Base-by-base conservation (phyloP, 139 green algal genomes). In the Micromonas commoda region DNA sequence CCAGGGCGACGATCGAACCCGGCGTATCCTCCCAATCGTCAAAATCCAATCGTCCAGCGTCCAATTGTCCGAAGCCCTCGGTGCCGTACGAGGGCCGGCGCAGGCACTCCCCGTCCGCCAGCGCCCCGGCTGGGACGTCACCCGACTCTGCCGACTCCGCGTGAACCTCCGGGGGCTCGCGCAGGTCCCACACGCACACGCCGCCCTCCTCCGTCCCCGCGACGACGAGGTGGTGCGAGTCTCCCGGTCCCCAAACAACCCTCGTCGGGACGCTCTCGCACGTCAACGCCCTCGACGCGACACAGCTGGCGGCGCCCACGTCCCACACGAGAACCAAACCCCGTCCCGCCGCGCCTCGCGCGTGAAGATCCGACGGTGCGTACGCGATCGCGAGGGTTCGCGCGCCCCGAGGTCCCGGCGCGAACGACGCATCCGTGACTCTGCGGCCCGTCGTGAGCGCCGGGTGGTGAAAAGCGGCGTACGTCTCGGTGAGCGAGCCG, bases 141-240 rank as follows among this genome's bases (percentile, higher is more conserved):
- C 9, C 9, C 9, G 16, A 57, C 16, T 57, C 16, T 16, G 9
- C 45, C 45, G 45, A 57, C 45, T 57, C 45, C 9, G 9, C 45
- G 45, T 57, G 45, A 57, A 23, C 45, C 45, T 57, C 73, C 21
- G 54, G n/a, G n/a, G n/a, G 73, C 73, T 80, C 76, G 9, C 76
- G 63, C 51, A 74, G 37, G 64, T 81, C 76, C 64, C 64, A 81
- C 76, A 66, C 32, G 76, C 76, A 81, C 24, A 81, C 9, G 32
- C 61, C 76, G 35, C 76, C 76, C 34, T 81, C 76, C 76, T 81
- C 63, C 61, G 64, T 81, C 13, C 76, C 76, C 2, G 35, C 61
- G 24, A 81, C 29, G 1, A 45, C 76, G 31, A 81, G 28, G 2
- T 32, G 26, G 32, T 37, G 53, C 74, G 51, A 9, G 45, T 16